These are phyloP conservation scores for Avena atlantica DNA, from an alignment of 176 grass and related monocot species.

Conservation along the genomic window DNA sequence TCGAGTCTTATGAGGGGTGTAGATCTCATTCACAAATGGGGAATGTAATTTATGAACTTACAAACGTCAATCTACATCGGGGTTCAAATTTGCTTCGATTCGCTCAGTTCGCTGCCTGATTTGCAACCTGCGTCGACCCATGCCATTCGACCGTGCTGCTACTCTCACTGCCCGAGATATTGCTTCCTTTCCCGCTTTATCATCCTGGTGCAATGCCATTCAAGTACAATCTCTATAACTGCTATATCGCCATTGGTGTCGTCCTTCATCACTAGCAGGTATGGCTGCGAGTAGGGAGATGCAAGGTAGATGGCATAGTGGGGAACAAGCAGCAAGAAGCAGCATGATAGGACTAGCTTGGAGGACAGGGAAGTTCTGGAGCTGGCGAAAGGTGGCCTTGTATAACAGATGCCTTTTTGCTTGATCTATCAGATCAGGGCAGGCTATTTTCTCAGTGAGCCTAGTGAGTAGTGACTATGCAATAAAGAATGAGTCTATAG, in stretches of 20 bases:
- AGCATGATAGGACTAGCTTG: background rate
- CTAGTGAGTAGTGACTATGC: background rate
- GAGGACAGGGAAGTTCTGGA: too few species aligned
- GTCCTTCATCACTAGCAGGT: background rate
- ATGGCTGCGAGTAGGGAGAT: background rate
- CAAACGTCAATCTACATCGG: background rate
- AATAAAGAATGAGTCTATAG: background rate
- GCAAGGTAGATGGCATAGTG: background rate
- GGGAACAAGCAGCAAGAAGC: background rate
- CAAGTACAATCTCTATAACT: background rate
- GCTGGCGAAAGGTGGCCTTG: too few species aligned
- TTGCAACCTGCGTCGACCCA: background rate
- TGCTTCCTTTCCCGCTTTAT: background rate
- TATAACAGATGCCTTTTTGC: background rate
- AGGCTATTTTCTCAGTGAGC: background rate
- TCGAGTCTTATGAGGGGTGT: background rate
- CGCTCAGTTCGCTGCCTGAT: background rate
- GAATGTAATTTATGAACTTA: background rate
- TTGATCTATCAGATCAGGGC: background rate
- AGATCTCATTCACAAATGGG: background rate
- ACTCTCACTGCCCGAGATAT: background rate
- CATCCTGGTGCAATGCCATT: background rate
- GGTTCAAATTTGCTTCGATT: background rate
- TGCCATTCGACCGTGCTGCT: background rate
- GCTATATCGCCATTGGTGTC: background rate